A percentile compares a stretch with the other conserved stretches of the same genome.
Evolutionary conservation across 345 rosid genomes (phyloP).

Genomic region (Gossypium stocksii): DNA sequence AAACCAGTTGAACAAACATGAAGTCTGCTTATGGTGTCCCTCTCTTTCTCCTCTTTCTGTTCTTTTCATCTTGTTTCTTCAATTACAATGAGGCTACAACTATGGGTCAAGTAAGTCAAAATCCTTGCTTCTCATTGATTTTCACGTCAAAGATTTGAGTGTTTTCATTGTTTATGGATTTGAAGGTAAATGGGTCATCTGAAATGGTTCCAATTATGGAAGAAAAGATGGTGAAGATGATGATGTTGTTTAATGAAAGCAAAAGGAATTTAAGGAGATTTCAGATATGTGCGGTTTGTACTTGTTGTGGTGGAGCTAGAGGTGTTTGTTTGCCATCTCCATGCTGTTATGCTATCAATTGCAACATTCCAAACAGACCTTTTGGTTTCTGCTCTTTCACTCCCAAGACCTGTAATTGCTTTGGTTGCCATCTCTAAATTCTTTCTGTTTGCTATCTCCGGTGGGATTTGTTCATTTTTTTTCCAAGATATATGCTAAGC

Average conservation of each 20-base stretch:
- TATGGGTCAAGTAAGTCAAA: conserved; percentile 35
- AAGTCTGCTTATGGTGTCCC: background rate
- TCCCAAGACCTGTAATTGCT: conserved; percentile 92
- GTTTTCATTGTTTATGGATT: conserved; percentile 18
- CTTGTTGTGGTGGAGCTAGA: conserved; percentile 90
- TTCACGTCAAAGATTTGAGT: background rate
- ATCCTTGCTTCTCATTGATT: conserved; percentile 13
- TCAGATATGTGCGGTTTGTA: conserved; percentile 87
- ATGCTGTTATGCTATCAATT: conserved; percentile 93
- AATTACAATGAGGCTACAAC: conserved; percentile 24
- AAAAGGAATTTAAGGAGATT: conserved; percentile 81
- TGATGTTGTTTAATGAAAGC: conserved; percentile 58
- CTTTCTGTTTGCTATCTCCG: too few species aligned
- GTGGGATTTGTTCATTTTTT: too few species aligned
- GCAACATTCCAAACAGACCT: conserved; percentile 96
- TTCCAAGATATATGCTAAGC: conserved; percentile 11
- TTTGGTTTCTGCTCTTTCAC: conserved; percentile 97
- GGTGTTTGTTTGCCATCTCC: conserved; percentile 83
- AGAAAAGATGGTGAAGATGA: conserved; percentile 36
- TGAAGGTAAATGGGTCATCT: conserved; percentile 49
- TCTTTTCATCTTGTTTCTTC: conserved; percentile 23
- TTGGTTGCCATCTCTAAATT: conserved; percentile 73
- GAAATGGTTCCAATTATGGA: conserved; percentile 54
- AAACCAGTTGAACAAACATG: background rate
- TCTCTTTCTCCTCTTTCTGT: conserved; percentile 21